Conservation (phyloP, 1,284 basidiomycete genomes). For the Tremellales sp. region DNA sequence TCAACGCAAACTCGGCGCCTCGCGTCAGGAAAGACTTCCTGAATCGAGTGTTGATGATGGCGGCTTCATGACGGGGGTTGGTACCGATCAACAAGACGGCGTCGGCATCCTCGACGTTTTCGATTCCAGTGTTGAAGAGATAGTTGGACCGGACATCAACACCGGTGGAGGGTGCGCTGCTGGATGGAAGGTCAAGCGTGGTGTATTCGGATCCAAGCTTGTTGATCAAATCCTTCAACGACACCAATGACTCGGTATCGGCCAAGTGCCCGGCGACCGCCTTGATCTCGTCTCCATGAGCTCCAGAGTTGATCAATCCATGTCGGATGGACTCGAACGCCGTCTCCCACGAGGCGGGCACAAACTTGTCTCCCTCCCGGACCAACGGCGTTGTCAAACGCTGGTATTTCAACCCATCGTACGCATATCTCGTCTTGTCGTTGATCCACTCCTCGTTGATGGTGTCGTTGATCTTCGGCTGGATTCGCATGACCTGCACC, state of each 20-base stretch:
- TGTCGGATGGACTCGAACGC: slow-evolving; percentile 75
- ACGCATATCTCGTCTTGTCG: slow-evolving; percentile 97
- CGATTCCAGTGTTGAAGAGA: slow-evolving; percentile 93
- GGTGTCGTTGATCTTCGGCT: slow-evolving; percentile 94
- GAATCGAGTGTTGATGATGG: slow-evolving; percentile 95
- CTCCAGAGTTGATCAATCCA: slow-evolving; percentile 75
- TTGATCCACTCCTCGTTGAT: slow-evolving; percentile 99
- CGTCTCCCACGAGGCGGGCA: slow-evolving; percentile 88
- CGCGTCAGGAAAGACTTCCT: slow-evolving; percentile 89
- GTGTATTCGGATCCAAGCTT: slow-evolving; percentile 94
- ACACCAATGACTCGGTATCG: slow-evolving; percentile 90
- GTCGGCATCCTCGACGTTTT: slow-evolving; percentile 87
- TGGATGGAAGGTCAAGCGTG: slow-evolving; percentile 69
- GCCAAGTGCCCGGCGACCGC: slow-evolving; percentile 89
- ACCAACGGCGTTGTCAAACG: slow-evolving; percentile 89
- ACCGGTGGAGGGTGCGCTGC: slow-evolving; percentile 64
- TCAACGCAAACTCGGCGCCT: slow-evolving; percentile 77
- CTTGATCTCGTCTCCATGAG: slow-evolving; percentile 92
- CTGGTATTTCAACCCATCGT: slow-evolving; percentile 94
- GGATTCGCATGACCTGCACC: slow-evolving; percentile 94
- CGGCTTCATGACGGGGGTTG: slow-evolving; percentile 95
- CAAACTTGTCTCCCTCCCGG: slow-evolving; percentile 88
- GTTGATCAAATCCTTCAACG: slow-evolving; percentile 91
- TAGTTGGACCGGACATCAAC: slow-evolving; percentile 95
- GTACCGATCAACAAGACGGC: slow-evolving; percentile 91